These are phyloP conservation scores for Claviceps sp. DNA, from an alignment of 2,329 filamentous ascomycete genomes.

Conservation along the genomic window DNA sequence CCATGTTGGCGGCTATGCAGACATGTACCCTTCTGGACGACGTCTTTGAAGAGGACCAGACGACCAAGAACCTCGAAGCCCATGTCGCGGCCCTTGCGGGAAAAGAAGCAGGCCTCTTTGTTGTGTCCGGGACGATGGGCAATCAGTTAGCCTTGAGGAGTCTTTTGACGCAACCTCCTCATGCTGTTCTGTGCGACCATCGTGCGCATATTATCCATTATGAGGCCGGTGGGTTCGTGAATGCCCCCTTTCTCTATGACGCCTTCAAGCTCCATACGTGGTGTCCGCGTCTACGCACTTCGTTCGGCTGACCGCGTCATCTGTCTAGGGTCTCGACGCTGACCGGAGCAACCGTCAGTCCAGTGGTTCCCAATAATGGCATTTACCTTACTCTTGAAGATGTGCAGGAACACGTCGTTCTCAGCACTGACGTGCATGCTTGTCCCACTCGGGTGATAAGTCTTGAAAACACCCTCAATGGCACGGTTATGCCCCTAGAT, in stretches of 20 bases:
- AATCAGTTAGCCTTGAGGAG: slow-evolving; percentile 76
- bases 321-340: slow-evolving; percentile 50
- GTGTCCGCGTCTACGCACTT: background rate
- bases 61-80: slow-evolving; percentile 61
- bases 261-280: background rate
- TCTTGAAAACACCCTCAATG: slow-evolving; percentile 75
- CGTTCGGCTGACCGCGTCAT: background rate
- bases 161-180: slow-evolving; percentile 66
- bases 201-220: slow-evolving; percentile 63
- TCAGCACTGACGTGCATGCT: slow-evolving; percentile 59
- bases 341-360: slow-evolving; percentile 55
- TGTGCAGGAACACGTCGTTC: slow-evolving; percentile 48
- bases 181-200: slow-evolving; percentile 66
- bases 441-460: slow-evolving; percentile 72
- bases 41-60: slow-evolving; percentile 67
- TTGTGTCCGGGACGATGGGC: slow-evolving; percentile 86
- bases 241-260: background rate
- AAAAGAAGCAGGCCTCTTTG: slow-evolving; percentile 66
- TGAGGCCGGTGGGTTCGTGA: slow-evolving; percentile 44
- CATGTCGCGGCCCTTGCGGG: slow-evolving; percentile 60
- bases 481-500: slow-evolving; percentile 61
- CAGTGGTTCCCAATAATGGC: slow-evolving; percentile 56
- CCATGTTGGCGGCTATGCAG: slow-evolving; percentile 71
- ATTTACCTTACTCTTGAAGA: slow-evolving; percentile 66
- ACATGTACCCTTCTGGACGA: slow-evolving; percentile 69